phyloP scores from a whole-genome alignment of 345 rosid genomes.

The Carallia pectinifolia region DNA sequence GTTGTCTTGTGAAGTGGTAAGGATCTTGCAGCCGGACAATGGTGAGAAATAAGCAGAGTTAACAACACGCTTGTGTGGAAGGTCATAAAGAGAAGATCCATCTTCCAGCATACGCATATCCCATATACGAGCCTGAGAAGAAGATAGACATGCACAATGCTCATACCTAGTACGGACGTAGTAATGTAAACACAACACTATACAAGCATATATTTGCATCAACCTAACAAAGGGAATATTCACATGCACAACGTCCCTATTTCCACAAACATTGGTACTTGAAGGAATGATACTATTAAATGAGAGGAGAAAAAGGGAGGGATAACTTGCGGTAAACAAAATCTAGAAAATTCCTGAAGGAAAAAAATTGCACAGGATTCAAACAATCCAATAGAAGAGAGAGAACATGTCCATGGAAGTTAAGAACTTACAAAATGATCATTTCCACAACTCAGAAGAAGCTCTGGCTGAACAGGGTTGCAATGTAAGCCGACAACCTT shows the following conservation, averaged over 20 bases:
- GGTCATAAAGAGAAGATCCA: conserved; percentile 56
- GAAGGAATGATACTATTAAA: no score
- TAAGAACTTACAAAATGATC: conserved; percentile 83
- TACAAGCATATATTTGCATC: neutral
- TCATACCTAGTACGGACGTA: conserved; percentile 9
- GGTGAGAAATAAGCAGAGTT: conserved; percentile 98
- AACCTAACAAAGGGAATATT: neutral
- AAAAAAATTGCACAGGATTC: neutral
- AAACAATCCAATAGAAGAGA: neutral
- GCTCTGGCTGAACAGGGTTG: conserved; percentile 90
- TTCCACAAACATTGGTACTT: no score
- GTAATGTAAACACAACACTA: neutral
- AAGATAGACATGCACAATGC: conserved; percentile 3
- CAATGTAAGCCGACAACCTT: conserved; percentile 96
- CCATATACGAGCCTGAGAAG: conserved; percentile 85
- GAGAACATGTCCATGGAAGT: neutral
- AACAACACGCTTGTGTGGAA: conserved; percentile 82
- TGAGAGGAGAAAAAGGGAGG: no score
- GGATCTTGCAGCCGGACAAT: conserved; percentile 75
- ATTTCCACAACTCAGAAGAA: conserved; percentile 88
- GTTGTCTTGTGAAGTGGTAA: conserved; percentile 88
- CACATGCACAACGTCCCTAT: no score
- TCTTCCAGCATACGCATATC: conserved; percentile 76
- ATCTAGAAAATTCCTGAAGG: no score
- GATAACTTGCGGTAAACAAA: no score